Base-by-base conservation (phyloP, 495 filamentous ascomycete genomes). In the Penicillium turbatum region DNA sequence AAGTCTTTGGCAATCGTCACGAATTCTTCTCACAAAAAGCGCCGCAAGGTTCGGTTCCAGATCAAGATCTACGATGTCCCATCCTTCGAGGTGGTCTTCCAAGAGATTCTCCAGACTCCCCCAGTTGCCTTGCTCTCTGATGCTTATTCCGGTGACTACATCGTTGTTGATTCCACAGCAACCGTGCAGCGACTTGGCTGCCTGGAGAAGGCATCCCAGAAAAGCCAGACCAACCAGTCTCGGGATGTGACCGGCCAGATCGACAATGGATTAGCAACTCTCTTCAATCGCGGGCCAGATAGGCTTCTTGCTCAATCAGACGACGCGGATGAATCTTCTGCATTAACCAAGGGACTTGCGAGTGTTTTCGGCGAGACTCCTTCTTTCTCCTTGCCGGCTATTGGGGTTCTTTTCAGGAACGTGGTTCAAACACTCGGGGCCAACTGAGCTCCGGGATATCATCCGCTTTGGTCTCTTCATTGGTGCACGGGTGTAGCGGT, bases 351-450 rank as follows among this genome's bases (percentile, higher is more conserved):
- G 60, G 82, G 81, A 54, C 70, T 96, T 43, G 79, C 86, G 11
- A 76, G 81, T 54, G 78, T 95, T 8, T 93, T 95, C 65, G 84
- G 90, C 50, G 77, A 79, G 30, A 84, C 80, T 1, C 85, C 88
- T 21, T 79, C 88, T 6, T 89, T 85, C 69, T 85, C 86, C 9
- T 77, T 93, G 70, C 88, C 89, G 26, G 82, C 88, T 35, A 82
- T 93, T 37, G 80, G 82, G 47, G 84, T 90, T 47, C 73, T 95
- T 61, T 95, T 95, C 65, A 80, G 85, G 56, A 82, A 84, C 50
- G 86, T 96, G 15, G 83, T 77, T 17, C 65, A 71, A 46, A 66
- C 68, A 27, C 48, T 77, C 27, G 54, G 59, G 9, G 54, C 58
- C 15, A 62, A 53, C 32, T 67, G 29, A 62, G 39, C 40, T 32